Percentiles rank a stretch among this genome's conserved stretches.
These are phyloP conservation scores for Basipetospora sp. DNA, from an alignment of 2,329 filamentous ascomycete species.

Conservation along the genomic window DNA sequence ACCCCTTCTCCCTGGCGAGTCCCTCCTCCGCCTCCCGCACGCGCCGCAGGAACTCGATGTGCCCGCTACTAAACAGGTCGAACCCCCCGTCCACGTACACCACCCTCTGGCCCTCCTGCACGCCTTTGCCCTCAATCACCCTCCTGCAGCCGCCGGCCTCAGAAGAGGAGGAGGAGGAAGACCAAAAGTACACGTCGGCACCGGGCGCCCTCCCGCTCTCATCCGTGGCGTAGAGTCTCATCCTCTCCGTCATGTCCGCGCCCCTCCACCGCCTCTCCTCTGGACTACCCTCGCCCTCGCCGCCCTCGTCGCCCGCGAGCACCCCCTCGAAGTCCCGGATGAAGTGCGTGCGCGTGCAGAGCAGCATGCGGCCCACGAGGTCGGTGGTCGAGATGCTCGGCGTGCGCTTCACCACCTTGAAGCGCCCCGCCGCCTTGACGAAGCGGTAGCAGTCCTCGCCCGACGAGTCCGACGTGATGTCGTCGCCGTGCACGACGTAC, in stretches of 20 bases:
- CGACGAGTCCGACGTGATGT: constrained; percentile 86
- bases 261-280: constrained; percentile 52
- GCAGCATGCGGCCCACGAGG: constrained; percentile 90
- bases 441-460: constrained; percentile 96
- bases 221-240: constrained; percentile 77
- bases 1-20: constrained; percentile 51
- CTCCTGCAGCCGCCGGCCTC: constrained; percentile 53
- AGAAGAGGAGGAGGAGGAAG: too few species aligned
- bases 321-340: constrained; percentile 62
- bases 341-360: constrained; percentile 90
- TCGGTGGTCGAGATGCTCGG: constrained; percentile 95
- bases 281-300: constrained; percentile 55
- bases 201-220: constrained; percentile 65
- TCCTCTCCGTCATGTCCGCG: constrained; percentile 57
- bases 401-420: constrained; percentile 92
- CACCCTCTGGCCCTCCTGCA: constrained; percentile 64
- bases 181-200: constrained; percentile 76
- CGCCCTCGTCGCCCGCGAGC: constrained; percentile 51
- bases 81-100: constrained; percentile 95
- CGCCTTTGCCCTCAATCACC: constrained; percentile 56
- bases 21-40: constrained; percentile 62
- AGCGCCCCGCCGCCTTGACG: constrained; percentile 83
- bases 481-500: constrained; percentile 92
- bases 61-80: constrained; percentile 89
- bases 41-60: constrained; percentile 81